Percentiles rank a stretch among this genome's conserved stretches.
Conservation (phyloP, 192 early-diverging fungal species). For the Umbelopsis sp. region DNA sequence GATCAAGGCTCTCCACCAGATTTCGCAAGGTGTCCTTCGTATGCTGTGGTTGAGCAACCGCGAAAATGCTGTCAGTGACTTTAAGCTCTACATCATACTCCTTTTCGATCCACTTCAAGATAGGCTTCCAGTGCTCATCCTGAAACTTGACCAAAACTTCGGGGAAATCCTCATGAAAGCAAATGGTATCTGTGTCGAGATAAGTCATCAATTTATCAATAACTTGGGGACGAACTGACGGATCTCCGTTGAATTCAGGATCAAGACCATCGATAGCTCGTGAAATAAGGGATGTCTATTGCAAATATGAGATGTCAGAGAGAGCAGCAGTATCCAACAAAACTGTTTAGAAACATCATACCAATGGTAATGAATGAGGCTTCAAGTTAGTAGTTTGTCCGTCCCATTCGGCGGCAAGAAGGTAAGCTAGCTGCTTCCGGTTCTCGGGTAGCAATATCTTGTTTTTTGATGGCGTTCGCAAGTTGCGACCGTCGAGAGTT, state of each 20-base stretch:
- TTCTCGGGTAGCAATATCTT: conserved; percentile 60
- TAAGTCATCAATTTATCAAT: conserved; percentile 79
- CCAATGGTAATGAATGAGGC: conserved; percentile 85
- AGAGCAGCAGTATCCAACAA: too few species aligned
- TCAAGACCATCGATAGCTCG: conserved; percentile 79
- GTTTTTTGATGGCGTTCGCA: conserved; percentile 84
- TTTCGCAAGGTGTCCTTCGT: conserved; percentile 60
- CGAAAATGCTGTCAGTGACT: conserved; percentile 73
- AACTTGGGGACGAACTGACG: conserved; percentile 58
- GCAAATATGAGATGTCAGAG: background rate
- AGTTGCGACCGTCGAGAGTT: conserved; percentile 73
- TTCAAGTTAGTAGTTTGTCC: conserved; percentile 78
- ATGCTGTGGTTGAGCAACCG: conserved; percentile 64
- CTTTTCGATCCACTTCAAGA: conserved; percentile 75
- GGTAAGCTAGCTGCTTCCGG: conserved; percentile 69
- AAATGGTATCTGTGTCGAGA: conserved; percentile 88
- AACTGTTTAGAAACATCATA: too few species aligned
- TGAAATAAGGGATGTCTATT: conserved; percentile 84
- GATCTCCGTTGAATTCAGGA: conserved; percentile 43
- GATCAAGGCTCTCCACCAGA: conserved; percentile 59
- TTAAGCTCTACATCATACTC: conserved; percentile 70
- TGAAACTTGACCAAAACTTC: conserved; percentile 82
- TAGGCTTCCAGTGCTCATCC: conserved; percentile 74
- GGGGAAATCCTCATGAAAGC: conserved; percentile 83
- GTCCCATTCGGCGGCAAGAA: conserved; percentile 95